phyloP scores from a whole-genome alignment of 2,329 filamentous ascomycete species.

The Xylariomycetidae sp. region DNA sequence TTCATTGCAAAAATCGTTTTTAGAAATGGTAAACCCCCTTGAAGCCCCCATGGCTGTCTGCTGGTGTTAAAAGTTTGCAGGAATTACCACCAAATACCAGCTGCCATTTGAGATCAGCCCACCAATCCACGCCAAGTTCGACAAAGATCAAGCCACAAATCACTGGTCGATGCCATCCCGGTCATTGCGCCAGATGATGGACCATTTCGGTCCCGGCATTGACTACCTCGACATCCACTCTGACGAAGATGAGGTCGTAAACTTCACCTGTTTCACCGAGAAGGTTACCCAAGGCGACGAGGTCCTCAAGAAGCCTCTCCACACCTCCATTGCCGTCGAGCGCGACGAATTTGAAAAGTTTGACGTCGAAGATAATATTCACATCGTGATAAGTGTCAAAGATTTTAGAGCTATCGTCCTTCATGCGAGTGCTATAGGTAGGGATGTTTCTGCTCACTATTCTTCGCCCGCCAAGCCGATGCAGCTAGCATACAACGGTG shows the following conservation, averaged over 20 bases:
- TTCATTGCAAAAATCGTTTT: constrained; percentile 71
- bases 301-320: constrained; percentile 73
- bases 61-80: constrained; percentile 32
- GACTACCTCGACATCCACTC: constrained; percentile 77
- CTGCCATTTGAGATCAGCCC: constrained; percentile 69
- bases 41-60: too few species aligned
- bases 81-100: constrained; percentile 72
- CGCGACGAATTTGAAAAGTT: constrained; percentile 74
- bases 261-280: constrained; percentile 78
- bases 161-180: constrained; percentile 69
- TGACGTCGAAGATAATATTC: constrained; percentile 61
- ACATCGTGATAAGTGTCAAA: constrained; percentile 77
- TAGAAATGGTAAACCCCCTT: constrained; percentile 53
- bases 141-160: constrained; percentile 60
- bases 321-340: constrained; percentile 74
- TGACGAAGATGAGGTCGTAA: constrained; percentile 65
- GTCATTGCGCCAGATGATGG: constrained; percentile 69
- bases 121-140: constrained; percentile 74
- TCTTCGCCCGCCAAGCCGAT: constrained; percentile 68
- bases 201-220: constrained; percentile 75
- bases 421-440: constrained; percentile 66
- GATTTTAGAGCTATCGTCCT: constrained; percentile 76
- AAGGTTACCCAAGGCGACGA: constrained; percentile 70
- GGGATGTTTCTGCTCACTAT: constrained; percentile 63
- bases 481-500: constrained; percentile 65